phyloP scores from a whole-genome alignment of 2,329 filamentous ascomycete species.

The Penicillium sp. region DNA sequence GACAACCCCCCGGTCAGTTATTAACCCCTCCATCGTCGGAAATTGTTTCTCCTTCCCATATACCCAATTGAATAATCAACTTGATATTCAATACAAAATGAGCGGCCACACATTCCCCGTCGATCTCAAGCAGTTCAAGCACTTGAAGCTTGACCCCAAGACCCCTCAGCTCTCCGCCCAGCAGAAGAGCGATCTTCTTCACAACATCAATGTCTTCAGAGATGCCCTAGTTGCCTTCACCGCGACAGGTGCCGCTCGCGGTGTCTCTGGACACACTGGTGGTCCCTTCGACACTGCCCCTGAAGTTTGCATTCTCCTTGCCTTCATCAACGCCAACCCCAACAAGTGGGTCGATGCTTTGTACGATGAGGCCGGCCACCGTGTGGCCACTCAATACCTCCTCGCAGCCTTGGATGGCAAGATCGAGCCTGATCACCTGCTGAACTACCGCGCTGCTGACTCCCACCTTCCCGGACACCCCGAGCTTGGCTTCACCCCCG shows the following conservation, averaged over 20 bases:
- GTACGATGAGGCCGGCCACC: constrained; percentile 43
- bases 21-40: background rate
- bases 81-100: constrained; percentile 1
- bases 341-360: constrained; percentile 36
- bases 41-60: background rate
- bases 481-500: constrained; percentile 42
- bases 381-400: constrained; percentile 45
- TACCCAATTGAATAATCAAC: background rate
- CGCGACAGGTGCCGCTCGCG: constrained; percentile 39
- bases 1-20: background rate
- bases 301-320: constrained; percentile 43
- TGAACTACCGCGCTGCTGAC: constrained; percentile 43
- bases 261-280: constrained; percentile 42
- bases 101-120: constrained; percentile 30
- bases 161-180: constrained; percentile 35
- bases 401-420: constrained; percentile 39
- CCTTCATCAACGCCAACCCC: constrained; percentile 37
- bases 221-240: constrained; percentile 45
- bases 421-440: constrained; percentile 41
- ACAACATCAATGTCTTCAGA: constrained; percentile 42
- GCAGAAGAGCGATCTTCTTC: constrained; percentile 39
- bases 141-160: constrained; percentile 36
- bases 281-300: constrained; percentile 44
- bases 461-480: constrained; percentile 45
- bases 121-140: constrained; percentile 37